Evolutionary conservation across 495 filamentous ascomycete genomes (phyloP), one percentile per base, ranked within the genome.

Genomic region (Penicillium taxi): DNA sequence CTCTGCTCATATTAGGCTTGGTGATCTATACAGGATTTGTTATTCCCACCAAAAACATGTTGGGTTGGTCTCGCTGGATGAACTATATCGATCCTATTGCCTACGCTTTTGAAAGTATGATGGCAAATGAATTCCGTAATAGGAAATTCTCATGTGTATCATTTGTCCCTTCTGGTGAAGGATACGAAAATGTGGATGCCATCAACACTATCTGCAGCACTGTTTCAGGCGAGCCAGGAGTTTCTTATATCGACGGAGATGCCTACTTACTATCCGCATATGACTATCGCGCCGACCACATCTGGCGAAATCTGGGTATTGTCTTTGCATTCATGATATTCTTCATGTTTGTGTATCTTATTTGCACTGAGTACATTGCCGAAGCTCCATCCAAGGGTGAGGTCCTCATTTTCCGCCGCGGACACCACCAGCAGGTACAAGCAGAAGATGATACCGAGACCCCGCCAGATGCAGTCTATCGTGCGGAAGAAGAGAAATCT

Each of bases 1-100:
- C 84, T 0, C 55, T 94, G 13, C 70, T 94, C 44, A 90, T 95
- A 55, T 69, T 95, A 31, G 73, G 75, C 28, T 64, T 94, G 24
- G 68, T 93, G 48, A 84, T 94, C 41, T 94, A 91, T 54, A 94
- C 87, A 34, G 89, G 89, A 7, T 95, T 94, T 55, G 78, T 77
- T 2, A 85, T 96, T 43, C 88, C 87, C 0, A 73, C 76, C 26
- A 55, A 48, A 37, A 28, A 61, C 29, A 94, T 94, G 85, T 75
- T 78, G 9, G 69, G 63, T 1, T 94, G 87, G 82, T 84, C 84
- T 45, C 72, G 83, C 17, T 94, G 88, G 88, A 67, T 96, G 25
- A 84, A 86, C 47, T 95, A 86, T 44, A 56, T 95, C 9, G 80
- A 94, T 44, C 87, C 87, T 4, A 75, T 96, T 26, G 78, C 75